phyloP scores from a whole-genome alignment of 164 flowering plant species.

The Macadamia integrifolia region DNA sequence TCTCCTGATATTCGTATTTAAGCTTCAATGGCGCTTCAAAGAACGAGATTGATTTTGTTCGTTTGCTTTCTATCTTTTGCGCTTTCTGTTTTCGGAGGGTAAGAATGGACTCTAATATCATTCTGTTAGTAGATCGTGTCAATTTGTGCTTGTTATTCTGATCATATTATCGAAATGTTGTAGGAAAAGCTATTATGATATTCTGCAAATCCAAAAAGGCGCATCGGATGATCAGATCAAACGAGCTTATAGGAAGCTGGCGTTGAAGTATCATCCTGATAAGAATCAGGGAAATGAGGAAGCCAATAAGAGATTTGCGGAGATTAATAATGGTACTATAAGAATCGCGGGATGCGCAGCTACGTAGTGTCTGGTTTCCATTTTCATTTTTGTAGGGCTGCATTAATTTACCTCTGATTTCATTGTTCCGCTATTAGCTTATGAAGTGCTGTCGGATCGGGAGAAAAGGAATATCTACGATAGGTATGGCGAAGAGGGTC shows the following conservation, averaged over 20 bases:
- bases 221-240: constrained; percentile 97
- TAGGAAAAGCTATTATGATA: constrained; percentile 94
- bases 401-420: not conserved
- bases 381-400: not conserved
- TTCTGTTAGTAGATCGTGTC: not conserved
- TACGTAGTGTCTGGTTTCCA: not conserved
- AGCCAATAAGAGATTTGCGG: constrained; percentile 86
- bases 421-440: constrained; percentile 41
- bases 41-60: constrained; percentile 31
- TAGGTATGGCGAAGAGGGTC: constrained; percentile 93
- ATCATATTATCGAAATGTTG: not conserved
- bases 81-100: constrained; percentile 54
- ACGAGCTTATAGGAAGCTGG: constrained; percentile 89
- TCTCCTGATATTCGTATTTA: constrained; percentile 17
- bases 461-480: constrained; percentile 94
- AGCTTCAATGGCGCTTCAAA: constrained; percentile 40
- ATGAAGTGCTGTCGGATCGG: constrained; percentile 83
- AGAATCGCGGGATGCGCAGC: no score
- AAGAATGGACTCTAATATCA: constrained; percentile 6
- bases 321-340: constrained; percentile 96
- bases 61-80: constrained; percentile 32
- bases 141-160: not conserved
- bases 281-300: constrained; percentile 98
- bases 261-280: constrained; percentile 97
- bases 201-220: constrained; percentile 79